Base-by-base conservation (phyloP, 2,329 filamentous ascomycete species). In the Sclerotinia trifoliorum region DNA sequence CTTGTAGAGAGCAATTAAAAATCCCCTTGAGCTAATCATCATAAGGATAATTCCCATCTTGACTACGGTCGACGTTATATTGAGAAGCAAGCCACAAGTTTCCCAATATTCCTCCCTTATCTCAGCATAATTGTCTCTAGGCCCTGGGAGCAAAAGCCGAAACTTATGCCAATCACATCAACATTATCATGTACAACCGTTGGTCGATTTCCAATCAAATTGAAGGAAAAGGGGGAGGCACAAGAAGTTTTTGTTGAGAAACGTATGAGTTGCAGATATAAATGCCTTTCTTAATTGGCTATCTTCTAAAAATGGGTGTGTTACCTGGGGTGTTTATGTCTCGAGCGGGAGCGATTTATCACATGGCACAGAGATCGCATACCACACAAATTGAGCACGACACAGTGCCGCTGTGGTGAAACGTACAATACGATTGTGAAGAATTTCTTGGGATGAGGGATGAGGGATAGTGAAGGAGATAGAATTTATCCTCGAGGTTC, bases 341-440 rank as follows among this genome's bases (percentile, higher is more conserved):
- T 66, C 13, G 49, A 67, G 49, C 51, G 60, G 66, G 52, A 65
- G 56, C 51, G 60, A 68, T 65, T 68, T 51, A 57, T 68, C 66
- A 68, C 52, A 68, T 68, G 60, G 66, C 32, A 68, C 60, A 68
- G 65, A 68, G 60, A 68, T 68, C 66, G 66, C 60, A 52, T 65
- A 55, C 39, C 11, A 46, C 65, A 63, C 57, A 55, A 67, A 67
- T 63, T 54, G 35, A 39, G 13, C 57, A 67, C 65, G 32, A 46
- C 57, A 63, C 57, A 63, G 65, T 67, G 39, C 65, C 65, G 65
- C 57, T 67, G 65, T 60, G 15, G 65, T 67, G 65, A 63, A 63
- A 67, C 65, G 26, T 62, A 10, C 19, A 39, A 24, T 42, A 42
- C 32, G 26, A 48, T 62, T 39, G 10, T 39, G 42, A 55, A 49